Conservation (phyloP, 2,329 filamentous ascomycete genomes). For the Ophiostoma montium region DNA sequence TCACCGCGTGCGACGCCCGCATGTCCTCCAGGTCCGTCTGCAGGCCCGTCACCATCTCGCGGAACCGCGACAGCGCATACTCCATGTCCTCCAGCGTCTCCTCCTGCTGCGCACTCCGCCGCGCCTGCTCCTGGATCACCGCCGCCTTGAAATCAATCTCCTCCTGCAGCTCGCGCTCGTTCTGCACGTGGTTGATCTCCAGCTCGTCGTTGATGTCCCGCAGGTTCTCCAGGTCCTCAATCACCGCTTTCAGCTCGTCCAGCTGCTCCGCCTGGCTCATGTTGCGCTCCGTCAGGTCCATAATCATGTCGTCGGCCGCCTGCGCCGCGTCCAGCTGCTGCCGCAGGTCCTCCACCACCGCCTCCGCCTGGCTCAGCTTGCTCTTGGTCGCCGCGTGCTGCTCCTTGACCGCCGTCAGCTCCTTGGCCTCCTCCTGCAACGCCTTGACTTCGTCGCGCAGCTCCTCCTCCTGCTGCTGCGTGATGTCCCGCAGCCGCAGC, state of each 20-base stretch:
- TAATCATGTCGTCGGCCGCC: slow-evolving; percentile 85
- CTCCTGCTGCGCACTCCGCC: slow-evolving; percentile 61
- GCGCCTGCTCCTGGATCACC: slow-evolving; percentile 68
- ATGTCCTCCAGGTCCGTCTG: slow-evolving; percentile 85
- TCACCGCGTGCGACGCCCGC: slow-evolving; percentile 80
- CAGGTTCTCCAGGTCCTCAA: slow-evolving; percentile 77
- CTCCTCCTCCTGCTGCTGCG: slow-evolving; percentile 71
- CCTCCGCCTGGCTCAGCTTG: slow-evolving; percentile 58
- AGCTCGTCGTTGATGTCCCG: slow-evolving; percentile 93
- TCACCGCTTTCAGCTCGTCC: slow-evolving; percentile 64
- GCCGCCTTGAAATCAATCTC: slow-evolving; percentile 82
- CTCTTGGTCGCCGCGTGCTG: slow-evolving; percentile 58
- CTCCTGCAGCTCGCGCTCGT: slow-evolving; percentile 86
- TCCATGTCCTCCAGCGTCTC: slow-evolving; percentile 74
- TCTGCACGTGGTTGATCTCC: slow-evolving; percentile 82
- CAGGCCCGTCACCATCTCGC: slow-evolving; percentile 72
- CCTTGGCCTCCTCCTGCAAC: slow-evolving; percentile 59
- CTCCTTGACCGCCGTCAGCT: slow-evolving; percentile 51
- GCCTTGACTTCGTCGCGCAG: slow-evolving; percentile 60
- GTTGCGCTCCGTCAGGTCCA: slow-evolving; percentile 79
- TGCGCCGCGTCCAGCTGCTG: slow-evolving; percentile 83
- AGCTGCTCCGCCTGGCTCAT: slow-evolving; percentile 71
- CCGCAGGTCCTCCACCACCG: slow-evolving; percentile 68
- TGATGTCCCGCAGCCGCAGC: slow-evolving; percentile 70
- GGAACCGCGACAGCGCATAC: slow-evolving; percentile 77